Evolutionary conservation across 768 basidiomycete genomes (phyloP), one percentile per base, ranked within the genome.

Genomic region (Tulasnella sp.): DNA sequence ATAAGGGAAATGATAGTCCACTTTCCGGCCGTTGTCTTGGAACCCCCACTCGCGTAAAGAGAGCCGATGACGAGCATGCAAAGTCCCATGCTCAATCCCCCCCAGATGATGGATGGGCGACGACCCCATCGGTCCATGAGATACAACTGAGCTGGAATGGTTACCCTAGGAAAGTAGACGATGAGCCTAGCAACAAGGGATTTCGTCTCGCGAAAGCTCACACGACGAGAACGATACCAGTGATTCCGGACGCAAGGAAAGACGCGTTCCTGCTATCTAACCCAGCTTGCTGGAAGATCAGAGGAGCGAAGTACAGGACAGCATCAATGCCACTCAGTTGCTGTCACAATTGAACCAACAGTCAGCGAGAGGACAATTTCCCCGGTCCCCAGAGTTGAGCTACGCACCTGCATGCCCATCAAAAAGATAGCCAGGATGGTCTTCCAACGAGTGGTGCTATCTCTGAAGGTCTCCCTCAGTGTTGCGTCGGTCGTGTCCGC

Each of bases 181-280:
- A 22, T 38, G 22, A 34, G 34, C 22, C 17, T 17, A 19, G 22
- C 17, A 22, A 11, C 29, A 9, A 2, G 25, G 11, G 1, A 11
- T 40, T 3, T 17, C 22, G 22, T 31, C 34, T 38, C 1, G 69
- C 22, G 12, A 29, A 29, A 25, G 22, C 76, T 38, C 37, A 71
- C 45, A 81, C 81, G 25, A 87, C 77, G 77, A 85, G 85, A 42
- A 86, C 78, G 52, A 88, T 82, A 38, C 87, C 88, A 0, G 86
- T 85, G 15, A 88, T 82, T 4, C 86, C 88, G 0, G 86, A 86
- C 0, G 86, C 86, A 40, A 88, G 82, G 81, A 88, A 87, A 2
- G 85, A 83, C 2, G 86, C 84, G n/a, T 84, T 83, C n/a, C 81
- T 81, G 3, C 83, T 83, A 15, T 84, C 83, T n/a, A 88, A 83